Conservation (phyloP, 768 basidiomycete genomes). For the Paxillus rubicundulus region DNA sequence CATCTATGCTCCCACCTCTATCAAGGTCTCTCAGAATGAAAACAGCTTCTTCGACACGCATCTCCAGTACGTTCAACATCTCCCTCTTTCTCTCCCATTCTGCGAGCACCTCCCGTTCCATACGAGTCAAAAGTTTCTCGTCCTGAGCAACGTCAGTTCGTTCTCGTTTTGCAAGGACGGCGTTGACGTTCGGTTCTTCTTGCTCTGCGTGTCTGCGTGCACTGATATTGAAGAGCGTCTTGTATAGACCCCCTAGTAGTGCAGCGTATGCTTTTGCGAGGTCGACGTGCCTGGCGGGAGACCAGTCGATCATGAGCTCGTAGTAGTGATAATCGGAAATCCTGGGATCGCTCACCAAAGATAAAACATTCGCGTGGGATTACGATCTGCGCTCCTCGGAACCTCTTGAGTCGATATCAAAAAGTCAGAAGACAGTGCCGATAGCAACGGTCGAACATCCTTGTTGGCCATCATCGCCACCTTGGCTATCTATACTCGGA, state of each 20-base stretch:
- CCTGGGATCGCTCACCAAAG: constrained; percentile 61
- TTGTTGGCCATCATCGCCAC: constrained; percentile 89
- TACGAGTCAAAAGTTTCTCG: constrained; percentile 60
- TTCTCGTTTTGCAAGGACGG: constrained; percentile 77
- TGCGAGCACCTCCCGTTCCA: constrained; percentile 72
- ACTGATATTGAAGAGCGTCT: constrained; percentile 85
- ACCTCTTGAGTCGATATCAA: constrained; percentile 92
- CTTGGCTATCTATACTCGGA: constrained; percentile 81
- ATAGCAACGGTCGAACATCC: constrained; percentile 78
- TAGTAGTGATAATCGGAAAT: not conserved
- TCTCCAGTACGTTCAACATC: constrained; percentile 76
- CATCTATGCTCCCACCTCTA: constrained; percentile 46
- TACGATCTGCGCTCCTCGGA: constrained; percentile 85
- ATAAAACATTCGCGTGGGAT: constrained; percentile 85
- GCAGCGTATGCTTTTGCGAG: constrained; percentile 76
- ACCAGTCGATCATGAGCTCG: not conserved
- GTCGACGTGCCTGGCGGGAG: constrained; percentile 77
- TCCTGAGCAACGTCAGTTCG: constrained; percentile 83
- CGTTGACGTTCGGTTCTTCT: constrained; percentile 60
- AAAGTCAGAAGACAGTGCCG: constrained; percentile 75
- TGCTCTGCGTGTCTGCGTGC: constrained; percentile 71
- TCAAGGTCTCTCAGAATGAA: constrained; percentile 86
- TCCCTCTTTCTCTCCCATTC: constrained; percentile 74
- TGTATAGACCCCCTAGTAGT: constrained; percentile 78
- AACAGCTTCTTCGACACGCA: constrained; percentile 83